A percentile compares a stretch with the other conserved stretches of the same genome.
phyloP scores from a whole-genome alignment of 2,329 filamentous ascomycete species.

The Scedosporium dehoogii region DNA sequence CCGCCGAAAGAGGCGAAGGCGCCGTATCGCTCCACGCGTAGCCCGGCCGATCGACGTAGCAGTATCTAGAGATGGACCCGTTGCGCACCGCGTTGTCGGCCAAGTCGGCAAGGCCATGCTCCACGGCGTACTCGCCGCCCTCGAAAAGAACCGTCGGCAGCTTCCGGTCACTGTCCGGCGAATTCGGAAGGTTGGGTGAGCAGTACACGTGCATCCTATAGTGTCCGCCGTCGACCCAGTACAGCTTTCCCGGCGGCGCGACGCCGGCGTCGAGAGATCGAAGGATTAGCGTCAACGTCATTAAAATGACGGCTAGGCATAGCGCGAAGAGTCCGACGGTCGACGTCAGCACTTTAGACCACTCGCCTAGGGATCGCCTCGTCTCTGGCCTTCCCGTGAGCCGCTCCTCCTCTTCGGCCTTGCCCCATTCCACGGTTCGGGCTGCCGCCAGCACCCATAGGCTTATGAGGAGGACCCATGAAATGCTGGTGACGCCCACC shows the following conservation, averaged over 20 bases:
- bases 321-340: slow-evolving; percentile 63
- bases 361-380: slow-evolving; percentile 71
- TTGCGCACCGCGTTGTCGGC: slow-evolving; percentile 67
- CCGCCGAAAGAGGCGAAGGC: slow-evolving; percentile 84
- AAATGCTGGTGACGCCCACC: slow-evolving; percentile 76
- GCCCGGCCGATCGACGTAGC: slow-evolving; percentile 90
- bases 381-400: slow-evolving; percentile 84
- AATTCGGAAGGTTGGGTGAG: slow-evolving; percentile 48
- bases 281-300: slow-evolving; percentile 71
- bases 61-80: slow-evolving; percentile 78
- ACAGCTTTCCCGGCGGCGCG: slow-evolving; percentile 60
- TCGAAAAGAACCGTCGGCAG: slow-evolving; percentile 80
- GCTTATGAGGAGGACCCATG: slow-evolving; percentile 71
- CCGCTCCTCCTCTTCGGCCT: slow-evolving; percentile 83
- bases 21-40: slow-evolving; percentile 83
- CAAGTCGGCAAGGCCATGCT: slow-evolving; percentile 70
- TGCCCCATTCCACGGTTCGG: slow-evolving; percentile 80
- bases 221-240: slow-evolving; percentile 73
- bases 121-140: slow-evolving; percentile 69
- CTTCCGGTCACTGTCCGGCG: slow-evolving; percentile 40
- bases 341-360: slow-evolving; percentile 68
- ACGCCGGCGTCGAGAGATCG: slow-evolving; percentile 71
- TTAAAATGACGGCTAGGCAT: slow-evolving; percentile 58
- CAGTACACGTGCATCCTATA: slow-evolving; percentile 85
- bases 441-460: slow-evolving; percentile 73